Evolutionary conservation across 2,329 filamentous ascomycete species (phyloP).

Genomic region (Lachnellula cervina): DNA sequence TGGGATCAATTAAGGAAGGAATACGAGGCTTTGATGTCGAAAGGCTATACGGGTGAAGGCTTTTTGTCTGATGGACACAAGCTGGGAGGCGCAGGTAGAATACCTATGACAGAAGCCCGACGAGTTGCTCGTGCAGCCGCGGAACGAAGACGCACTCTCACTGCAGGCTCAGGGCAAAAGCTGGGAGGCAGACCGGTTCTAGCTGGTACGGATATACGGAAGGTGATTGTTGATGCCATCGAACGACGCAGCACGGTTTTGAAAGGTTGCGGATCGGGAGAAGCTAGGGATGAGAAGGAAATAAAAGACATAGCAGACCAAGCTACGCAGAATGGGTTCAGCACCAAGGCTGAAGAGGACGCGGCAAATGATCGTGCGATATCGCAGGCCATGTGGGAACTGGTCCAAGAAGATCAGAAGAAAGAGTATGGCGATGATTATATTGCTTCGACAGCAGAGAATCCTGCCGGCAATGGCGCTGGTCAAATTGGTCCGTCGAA

Average conservation of each 20-base stretch:
- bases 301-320: conserved; percentile 59
- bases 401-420: conserved; percentile 69
- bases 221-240: conserved; percentile 66
- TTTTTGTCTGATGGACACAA: conserved; percentile 73
- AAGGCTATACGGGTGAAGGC: conserved; percentile 87
- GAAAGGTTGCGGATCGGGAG: conserved; percentile 61
- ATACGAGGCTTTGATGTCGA: conserved; percentile 67
- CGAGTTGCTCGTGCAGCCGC: conserved; percentile 69
- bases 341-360: conserved; percentile 80
- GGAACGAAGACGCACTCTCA: conserved; percentile 59
- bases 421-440: conserved; percentile 28
- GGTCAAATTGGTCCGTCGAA: conserved; percentile 16
- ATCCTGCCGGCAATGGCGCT: conserved; percentile 31
- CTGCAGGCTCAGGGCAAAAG: conserved; percentile 61
- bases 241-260: conserved; percentile 63
- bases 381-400: conserved; percentile 76
- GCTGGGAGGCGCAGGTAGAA: conserved; percentile 65
- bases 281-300: conserved; percentile 59
- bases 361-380: conserved; percentile 86
- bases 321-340: conserved; percentile 68
- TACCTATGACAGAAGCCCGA: conserved; percentile 69
- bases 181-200: conserved; percentile 59
- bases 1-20: conserved; percentile 90
- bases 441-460: conserved; percentile 25
- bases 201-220: conserved; percentile 64